Percentiles rank a stretch among this genome's conserved stretches.
phyloP scores from a whole-genome alignment of 2,329 filamentous ascomycete genomes.

The Byssothecium circinans region DNA sequence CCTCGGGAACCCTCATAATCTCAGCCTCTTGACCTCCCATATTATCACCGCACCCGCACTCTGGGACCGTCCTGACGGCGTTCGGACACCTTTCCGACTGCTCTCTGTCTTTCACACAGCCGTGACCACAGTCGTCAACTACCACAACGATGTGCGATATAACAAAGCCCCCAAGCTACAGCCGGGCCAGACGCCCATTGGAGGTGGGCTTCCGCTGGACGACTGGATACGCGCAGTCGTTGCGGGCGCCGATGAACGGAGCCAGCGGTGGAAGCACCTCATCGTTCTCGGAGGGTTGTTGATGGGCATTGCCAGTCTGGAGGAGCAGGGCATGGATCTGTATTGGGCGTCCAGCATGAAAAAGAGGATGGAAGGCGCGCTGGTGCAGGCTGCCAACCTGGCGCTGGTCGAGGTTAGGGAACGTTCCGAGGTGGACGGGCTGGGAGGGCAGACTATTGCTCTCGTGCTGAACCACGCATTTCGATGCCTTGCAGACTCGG shows the following conservation, averaged over 20 bases:
- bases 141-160: constrained; percentile 44
- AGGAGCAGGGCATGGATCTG: constrained; percentile 55
- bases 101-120: constrained; percentile 74
- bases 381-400: constrained; percentile 76
- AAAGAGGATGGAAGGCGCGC: constrained; percentile 69
- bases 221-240: constrained; percentile 63
- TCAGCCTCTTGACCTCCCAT: constrained; percentile 72
- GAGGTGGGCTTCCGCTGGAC: constrained; percentile 54
- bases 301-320: constrained; percentile 64
- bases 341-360: constrained; percentile 64
- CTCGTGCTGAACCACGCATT: constrained; percentile 78
- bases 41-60: constrained; percentile 71
- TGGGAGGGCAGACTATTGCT: constrained; percentile 56
- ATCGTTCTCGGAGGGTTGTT: constrained; percentile 79
- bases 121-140: constrained; percentile 57
- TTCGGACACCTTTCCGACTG: constrained; percentile 65
- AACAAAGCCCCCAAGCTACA: constrained; percentile 28
- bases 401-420: constrained; percentile 63
- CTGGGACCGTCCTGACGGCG: constrained; percentile 65
- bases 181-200: constrained; percentile 35
- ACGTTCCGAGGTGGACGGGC: constrained; percentile 54
- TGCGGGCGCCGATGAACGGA: constrained; percentile 62
- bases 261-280: constrained; percentile 77
- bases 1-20: constrained; percentile 74
- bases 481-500: constrained; percentile 65